Base-by-base conservation (phyloP, 768 basidiomycete species). In the Suillus spraguei region DNA sequence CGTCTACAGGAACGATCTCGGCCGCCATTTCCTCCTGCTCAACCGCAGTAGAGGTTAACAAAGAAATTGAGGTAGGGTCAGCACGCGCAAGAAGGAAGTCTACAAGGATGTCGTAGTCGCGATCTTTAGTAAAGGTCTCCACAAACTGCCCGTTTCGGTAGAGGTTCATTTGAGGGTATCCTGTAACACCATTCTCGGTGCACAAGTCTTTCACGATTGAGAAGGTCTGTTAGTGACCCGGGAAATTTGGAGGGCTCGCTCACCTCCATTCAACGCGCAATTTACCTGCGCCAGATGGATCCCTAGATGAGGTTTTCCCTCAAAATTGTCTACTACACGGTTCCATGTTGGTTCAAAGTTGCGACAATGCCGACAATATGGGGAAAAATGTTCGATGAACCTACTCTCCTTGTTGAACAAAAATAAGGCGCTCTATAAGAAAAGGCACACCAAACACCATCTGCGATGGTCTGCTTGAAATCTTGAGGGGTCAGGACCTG, bases 381-480 rank as follows among this genome's bases (percentile, higher is more conserved):
- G 95, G 1, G 92, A 95, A 72, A 86, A 97, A 74, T 92, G 90
- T 69, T 97, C 94, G 56, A 97, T 79, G 63, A 96, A 87, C 87
- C 87, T 82, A 65, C 42, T 35, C 46, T 20, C 16, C 36, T 28
- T 44, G 9, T 10, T 52, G 22, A 56, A 50, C n/a, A 42, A 36
- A n/a, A 53, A 47, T 28, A 14, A 52, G 53, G 49, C 0, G 13
- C 3, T 1, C 24, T 4, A 22, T 32, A 44, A 1, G 24, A 41
- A 44, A 35, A n/a, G 49, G 69, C 79, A 7, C 53, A 83, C 89
- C 89, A 92, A 5, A 87, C 77, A n/a, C 90, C 91, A 0, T 80
- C 68, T 0, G 81, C 68, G 22, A 85, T 81, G 0, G 84, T 79
- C 16, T 77, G 62, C 11, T 82, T 71, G 73, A 94, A 92, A 65